phyloP scores from a whole-genome alignment of 2,329 filamentous ascomycete genomes.

The Aspergillus brasiliensis region DNA sequence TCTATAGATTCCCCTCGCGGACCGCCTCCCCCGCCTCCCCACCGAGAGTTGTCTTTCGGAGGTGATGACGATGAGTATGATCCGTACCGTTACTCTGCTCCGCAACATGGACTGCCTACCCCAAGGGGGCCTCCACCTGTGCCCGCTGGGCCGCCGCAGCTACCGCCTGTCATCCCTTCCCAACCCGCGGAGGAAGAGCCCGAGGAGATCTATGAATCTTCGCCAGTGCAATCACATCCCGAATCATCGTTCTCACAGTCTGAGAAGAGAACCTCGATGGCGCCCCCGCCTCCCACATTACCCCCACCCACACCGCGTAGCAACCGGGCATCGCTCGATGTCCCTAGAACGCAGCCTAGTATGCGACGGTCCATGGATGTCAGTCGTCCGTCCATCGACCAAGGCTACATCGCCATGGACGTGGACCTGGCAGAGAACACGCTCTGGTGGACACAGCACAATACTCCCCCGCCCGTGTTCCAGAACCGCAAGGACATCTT shows the following conservation, averaged over 20 bases:
- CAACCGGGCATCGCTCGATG: slow-evolving; percentile 65
- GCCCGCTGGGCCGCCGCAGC: slow-evolving; percentile 22
- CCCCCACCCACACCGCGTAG: slow-evolving; percentile 45
- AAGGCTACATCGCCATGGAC: slow-evolving; percentile 84
- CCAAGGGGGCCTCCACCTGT: slow-evolving; percentile 31
- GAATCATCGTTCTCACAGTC: slow-evolving; percentile 36
- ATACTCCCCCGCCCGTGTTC: slow-evolving; percentile 76
- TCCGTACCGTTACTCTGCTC: slow-evolving; percentile 54
- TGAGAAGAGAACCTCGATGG: slow-evolving; percentile 49
- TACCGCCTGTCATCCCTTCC: slow-evolving; percentile 25
- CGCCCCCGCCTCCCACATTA: slow-evolving; percentile 48
- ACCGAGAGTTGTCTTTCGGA: slow-evolving; percentile 45
- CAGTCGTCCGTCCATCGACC: slow-evolving; percentile 71
- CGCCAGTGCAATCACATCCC: slow-evolving; percentile 41
- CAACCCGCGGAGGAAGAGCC: slow-evolving; percentile 38
- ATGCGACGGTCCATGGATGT: slow-evolving; percentile 72
- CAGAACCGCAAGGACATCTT: slow-evolving; percentile 82
- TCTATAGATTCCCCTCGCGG: slow-evolving; percentile 37
- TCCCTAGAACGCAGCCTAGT: slow-evolving; percentile 54
- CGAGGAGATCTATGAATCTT: slow-evolving; percentile 52
- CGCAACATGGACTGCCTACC: slow-evolving; percentile 35
- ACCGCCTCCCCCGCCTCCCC: slow-evolving; percentile 51
- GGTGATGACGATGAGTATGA: slow-evolving; percentile 57
- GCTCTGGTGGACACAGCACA: slow-evolving; percentile 85
- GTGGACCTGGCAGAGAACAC: slow-evolving; percentile 74